Evolutionary conservation across 768 basidiomycete species (phyloP).

Genomic region (Tricholoma terreum): DNA sequence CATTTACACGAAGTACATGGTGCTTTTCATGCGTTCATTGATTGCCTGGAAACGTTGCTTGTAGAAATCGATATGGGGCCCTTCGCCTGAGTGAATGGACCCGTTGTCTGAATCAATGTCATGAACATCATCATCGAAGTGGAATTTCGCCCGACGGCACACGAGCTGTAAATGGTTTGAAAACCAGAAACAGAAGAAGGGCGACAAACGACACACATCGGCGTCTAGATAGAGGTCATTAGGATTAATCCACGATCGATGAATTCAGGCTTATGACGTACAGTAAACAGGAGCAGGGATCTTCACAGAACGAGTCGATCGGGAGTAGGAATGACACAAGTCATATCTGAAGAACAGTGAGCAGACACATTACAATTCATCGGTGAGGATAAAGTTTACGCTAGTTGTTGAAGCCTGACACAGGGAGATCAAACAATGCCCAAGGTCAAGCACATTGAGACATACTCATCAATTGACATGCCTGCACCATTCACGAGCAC

Average conservation of each 20-base stretch:
- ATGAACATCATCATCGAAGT: constrained; percentile 39
- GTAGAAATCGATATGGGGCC: constrained; percentile 28
- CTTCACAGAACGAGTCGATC: constrained; percentile 70
- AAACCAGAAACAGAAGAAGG: neutral
- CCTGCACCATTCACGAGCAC: constrained; percentile 35
- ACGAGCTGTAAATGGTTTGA: constrained; percentile 38
- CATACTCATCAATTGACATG: constrained; percentile 29
- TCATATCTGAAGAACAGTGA: constrained; percentile 27
- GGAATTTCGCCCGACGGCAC: constrained; percentile 51
- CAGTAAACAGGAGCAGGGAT: constrained; percentile 74
- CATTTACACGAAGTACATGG: constrained; percentile 31
- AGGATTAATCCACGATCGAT: neutral
- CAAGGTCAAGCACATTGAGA: neutral
- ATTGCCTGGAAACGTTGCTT: constrained; percentile 26
- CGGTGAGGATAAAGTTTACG: constrained; percentile 43
- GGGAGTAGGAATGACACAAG: constrained; percentile 65
- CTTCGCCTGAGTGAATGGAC: constrained; percentile 31
- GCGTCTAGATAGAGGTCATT: constrained; percentile 38
- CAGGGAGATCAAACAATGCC: neutral
- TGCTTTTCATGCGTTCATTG: constrained; percentile 25
- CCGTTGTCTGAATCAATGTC: constrained; percentile 26
- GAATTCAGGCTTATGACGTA: constrained; percentile 27
- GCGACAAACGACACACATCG: constrained; percentile 38
- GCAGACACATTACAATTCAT: neutral
- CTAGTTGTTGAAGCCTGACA: constrained; percentile 41